phyloP scores from a whole-genome alignment of 2,329 filamentous ascomycete species.

The Thermothelomyces thermophilus region DNA sequence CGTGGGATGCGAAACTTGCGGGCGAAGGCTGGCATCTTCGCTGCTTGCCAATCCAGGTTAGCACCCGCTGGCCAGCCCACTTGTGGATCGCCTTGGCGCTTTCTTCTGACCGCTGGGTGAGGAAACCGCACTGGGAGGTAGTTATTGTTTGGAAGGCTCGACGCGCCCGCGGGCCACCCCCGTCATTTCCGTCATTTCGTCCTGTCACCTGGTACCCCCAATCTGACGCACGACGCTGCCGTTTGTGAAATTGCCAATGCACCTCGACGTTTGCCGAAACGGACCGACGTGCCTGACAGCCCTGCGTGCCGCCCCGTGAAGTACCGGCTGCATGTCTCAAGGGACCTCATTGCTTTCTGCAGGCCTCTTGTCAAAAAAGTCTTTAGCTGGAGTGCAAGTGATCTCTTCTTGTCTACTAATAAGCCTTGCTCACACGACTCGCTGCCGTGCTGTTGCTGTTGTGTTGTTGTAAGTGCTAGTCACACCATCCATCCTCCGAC shows the following conservation, averaged over 20 bases:
- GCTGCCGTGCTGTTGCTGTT: too few species aligned
- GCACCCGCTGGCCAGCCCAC: background rate
- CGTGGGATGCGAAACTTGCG: background rate
- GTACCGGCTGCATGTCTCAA: background rate
- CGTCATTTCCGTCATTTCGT: slow-evolving; percentile 24
- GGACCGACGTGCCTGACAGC: background rate
- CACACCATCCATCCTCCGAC: background rate
- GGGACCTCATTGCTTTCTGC: background rate
- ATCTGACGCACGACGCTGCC: slow-evolving; percentile 9
- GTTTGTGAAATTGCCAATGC: slow-evolving; percentile 11
- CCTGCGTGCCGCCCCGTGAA: background rate
- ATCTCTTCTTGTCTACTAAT: too few species aligned
- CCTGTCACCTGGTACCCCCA: slow-evolving; percentile 15
- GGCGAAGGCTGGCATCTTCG: background rate
- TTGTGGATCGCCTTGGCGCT: slow-evolving; percentile 9
- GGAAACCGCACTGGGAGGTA: slow-evolving; percentile 17
- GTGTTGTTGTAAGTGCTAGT: background rate
- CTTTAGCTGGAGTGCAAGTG: too few species aligned
- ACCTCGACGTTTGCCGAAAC: slow-evolving; percentile 1
- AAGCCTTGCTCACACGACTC: too few species aligned
- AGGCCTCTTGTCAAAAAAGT: too few species aligned
- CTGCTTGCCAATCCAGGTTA: slow-evolving; percentile 1
- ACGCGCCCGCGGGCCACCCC: slow-evolving; percentile 14
- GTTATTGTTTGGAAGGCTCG: slow-evolving; percentile 11
- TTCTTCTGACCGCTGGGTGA: slow-evolving; percentile 15